Percentiles rank a stretch among this genome's conserved stretches.
These are phyloP conservation scores for Exophiala oligosperma DNA, from an alignment of 2,329 filamentous ascomycete species.

Conservation along the genomic window DNA sequence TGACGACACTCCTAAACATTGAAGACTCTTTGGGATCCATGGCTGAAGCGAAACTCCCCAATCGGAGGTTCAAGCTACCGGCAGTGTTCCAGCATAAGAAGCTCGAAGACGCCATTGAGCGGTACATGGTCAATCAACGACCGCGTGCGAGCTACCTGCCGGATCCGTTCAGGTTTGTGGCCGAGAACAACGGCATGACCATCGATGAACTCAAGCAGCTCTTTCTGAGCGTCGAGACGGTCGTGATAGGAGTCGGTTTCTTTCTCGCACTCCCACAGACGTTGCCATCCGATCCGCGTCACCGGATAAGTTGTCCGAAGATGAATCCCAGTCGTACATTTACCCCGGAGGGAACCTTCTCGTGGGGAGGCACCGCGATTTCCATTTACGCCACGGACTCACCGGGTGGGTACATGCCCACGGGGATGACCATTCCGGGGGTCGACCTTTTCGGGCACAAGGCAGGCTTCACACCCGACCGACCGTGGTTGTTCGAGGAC, in stretches of 20 bases:
- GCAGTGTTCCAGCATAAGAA: conserved; percentile 39
- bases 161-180: conserved; percentile 58
- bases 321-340: conserved; percentile 57
- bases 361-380: conserved; percentile 56
- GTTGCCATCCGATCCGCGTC: conserved; percentile 35
- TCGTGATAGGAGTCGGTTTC: conserved; percentile 56
- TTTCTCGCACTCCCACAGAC: conserved; percentile 44
- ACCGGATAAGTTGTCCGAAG: conserved; percentile 54
- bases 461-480: conserved; percentile 43
- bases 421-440: conserved; percentile 52
- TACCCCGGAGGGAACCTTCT: conserved; percentile 55
- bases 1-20: background rate
- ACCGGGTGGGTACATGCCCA: conserved; percentile 57
- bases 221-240: conserved; percentile 50
- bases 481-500: conserved; percentile 56
- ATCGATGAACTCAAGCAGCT: conserved; percentile 46
- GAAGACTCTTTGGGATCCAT: conserved; percentile 16
- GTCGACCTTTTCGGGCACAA: conserved; percentile 55
- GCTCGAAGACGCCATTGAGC: conserved; percentile 50
- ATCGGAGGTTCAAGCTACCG: conserved; percentile 43
- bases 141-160: conserved; percentile 62
- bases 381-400: conserved; percentile 56
- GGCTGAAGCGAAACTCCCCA: conserved; percentile 40
- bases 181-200: conserved; percentile 53
- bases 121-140: conserved; percentile 62